Percentiles rank a stretch among this genome's conserved stretches.
These are phyloP conservation scores for Aspergillus arachidicola DNA, from an alignment of 2,329 filamentous ascomycete species.

Conservation along the genomic window DNA sequence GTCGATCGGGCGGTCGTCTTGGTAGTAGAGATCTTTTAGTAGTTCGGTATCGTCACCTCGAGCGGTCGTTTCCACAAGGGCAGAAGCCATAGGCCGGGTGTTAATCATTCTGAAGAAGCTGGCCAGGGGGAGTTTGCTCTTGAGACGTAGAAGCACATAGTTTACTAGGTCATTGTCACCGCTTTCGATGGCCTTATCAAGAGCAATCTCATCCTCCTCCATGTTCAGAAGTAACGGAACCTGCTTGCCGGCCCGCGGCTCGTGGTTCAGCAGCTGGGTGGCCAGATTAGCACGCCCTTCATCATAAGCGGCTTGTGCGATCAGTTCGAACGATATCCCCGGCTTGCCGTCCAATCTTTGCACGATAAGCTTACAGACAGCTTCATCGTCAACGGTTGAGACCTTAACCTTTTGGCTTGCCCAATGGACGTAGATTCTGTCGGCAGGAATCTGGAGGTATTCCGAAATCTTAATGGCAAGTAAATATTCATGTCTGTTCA, in stretches of 20 bases:
- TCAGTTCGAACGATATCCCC: slow-evolving; percentile 93
- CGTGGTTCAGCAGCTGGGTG: slow-evolving; percentile 87
- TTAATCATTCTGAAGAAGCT: slow-evolving; percentile 93
- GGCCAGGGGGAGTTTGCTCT: slow-evolving; percentile 85
- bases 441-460: slow-evolving; percentile 81
- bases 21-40: slow-evolving; percentile 95
- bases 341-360: slow-evolving; percentile 83
- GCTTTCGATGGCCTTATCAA: slow-evolving; percentile 95
- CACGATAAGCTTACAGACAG: slow-evolving; percentile 83
- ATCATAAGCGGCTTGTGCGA: slow-evolving; percentile 89
- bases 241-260: slow-evolving; percentile 92
- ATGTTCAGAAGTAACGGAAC: slow-evolving; percentile 90
- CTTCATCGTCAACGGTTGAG: slow-evolving; percentile 82
- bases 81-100: slow-evolving; percentile 78
- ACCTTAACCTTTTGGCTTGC: slow-evolving; percentile 89
- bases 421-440: slow-evolving; percentile 95
- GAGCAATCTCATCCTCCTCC: slow-evolving; percentile 91
- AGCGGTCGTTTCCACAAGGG: slow-evolving; percentile 85
- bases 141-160: slow-evolving; percentile 82
- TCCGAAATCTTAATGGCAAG: slow-evolving; percentile 85
- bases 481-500: slow-evolving; percentile 88
- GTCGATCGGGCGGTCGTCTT: slow-evolving; percentile 88
- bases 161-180: slow-evolving; percentile 93
- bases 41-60: slow-evolving; percentile 76
- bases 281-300: slow-evolving; percentile 88